A percentile compares a stretch with the other conserved stretches of the same genome.
Evolutionary conservation across 805 yeast genomes (phyloP).

Genomic region (Candida dendrica): DNA sequence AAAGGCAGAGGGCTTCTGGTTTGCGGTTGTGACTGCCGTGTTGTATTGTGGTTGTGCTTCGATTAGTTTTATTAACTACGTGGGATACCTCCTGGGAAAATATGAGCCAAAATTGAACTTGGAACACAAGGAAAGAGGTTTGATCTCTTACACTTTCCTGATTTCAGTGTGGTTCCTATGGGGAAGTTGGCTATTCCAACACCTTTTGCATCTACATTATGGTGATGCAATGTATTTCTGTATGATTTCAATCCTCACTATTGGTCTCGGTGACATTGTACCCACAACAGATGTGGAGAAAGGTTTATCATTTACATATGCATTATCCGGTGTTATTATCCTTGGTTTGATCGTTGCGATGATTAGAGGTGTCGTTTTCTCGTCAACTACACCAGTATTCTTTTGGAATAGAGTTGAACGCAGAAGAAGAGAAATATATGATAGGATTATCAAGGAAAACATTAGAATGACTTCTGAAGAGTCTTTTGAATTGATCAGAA

Average conservation of each 20-base stretch:
- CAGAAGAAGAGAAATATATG: slow-evolving; percentile 30
- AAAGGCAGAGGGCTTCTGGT: slow-evolving; percentile 69
- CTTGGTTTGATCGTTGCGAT: slow-evolving; percentile 70
- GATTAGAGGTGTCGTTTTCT: slow-evolving; percentile 56
- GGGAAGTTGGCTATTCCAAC: slow-evolving; percentile 57
- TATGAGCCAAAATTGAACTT: slow-evolving; percentile 70
- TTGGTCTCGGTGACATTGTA: slow-evolving; percentile 72
- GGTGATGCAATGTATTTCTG: slow-evolving; percentile 71
- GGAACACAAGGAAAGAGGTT: slow-evolving; percentile 56
- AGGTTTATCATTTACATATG: slow-evolving; percentile 53
- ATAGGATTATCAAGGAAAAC: slow-evolving; percentile 9
- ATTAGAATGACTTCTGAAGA: slow-evolving; percentile 31
- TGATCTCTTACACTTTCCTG: slow-evolving; percentile 65
- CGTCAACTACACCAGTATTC: slow-evolving; percentile 55
- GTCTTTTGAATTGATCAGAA: slow-evolving; percentile 50
- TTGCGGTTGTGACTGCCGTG: slow-evolving; percentile 57
- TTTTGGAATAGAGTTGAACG: slow-evolving; percentile 60
- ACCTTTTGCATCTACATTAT: slow-evolving; percentile 38
- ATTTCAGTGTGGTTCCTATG: slow-evolving; percentile 63
- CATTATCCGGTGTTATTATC: slow-evolving; percentile 62
- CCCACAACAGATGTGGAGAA: slow-evolving; percentile 49
- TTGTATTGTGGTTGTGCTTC: slow-evolving; percentile 54
- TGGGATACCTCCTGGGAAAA: slow-evolving; percentile 50
- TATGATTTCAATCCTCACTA: slow-evolving; percentile 65
- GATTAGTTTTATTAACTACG: slow-evolving; percentile 47